Conservation (phyloP, 495 filamentous ascomycete genomes). For the Penicillium paxilli region DNA sequence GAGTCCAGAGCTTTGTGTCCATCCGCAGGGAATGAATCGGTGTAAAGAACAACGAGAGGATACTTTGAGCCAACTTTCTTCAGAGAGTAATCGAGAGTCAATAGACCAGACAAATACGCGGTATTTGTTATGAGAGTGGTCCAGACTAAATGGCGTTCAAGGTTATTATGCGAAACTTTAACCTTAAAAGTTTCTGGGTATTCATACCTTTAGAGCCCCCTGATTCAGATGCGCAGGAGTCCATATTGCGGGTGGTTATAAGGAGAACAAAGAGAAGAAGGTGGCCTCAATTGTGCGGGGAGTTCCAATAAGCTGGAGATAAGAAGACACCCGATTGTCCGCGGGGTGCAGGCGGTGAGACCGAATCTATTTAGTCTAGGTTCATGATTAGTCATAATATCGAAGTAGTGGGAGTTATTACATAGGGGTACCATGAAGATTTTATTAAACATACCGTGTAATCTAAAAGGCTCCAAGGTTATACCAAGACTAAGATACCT, state of each 20-base stretch:
- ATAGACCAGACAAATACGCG: slow-evolving; percentile 68
- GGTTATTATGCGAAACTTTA: neutral
- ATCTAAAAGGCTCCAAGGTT: no score
- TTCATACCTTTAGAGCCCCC: neutral
- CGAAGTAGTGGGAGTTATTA: no score
- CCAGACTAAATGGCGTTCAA: slow-evolving; percentile 55
- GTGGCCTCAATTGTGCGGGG: neutral
- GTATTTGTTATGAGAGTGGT: slow-evolving; percentile 78
- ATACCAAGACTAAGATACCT: no score
- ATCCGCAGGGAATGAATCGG: slow-evolving; percentile 61
- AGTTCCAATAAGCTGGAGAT: neutral
- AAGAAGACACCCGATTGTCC: no score
- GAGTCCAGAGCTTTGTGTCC: slow-evolving; percentile 63
- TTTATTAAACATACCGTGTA: no score
- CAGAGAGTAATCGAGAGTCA: slow-evolving; percentile 71
- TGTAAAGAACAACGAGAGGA: slow-evolving; percentile 76
- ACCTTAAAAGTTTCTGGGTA: neutral
- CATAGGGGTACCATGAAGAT: no score
- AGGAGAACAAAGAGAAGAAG: neutral
- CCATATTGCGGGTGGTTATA: neutral
- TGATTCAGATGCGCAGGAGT: neutral
- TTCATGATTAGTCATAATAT: no score
- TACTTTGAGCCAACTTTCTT: slow-evolving; percentile 58
- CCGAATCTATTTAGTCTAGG: no score
- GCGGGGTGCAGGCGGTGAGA: no score